phyloP scores from a whole-genome alignment of 169 alveolate genomes.

The Plasmodium gaboni region DNA sequence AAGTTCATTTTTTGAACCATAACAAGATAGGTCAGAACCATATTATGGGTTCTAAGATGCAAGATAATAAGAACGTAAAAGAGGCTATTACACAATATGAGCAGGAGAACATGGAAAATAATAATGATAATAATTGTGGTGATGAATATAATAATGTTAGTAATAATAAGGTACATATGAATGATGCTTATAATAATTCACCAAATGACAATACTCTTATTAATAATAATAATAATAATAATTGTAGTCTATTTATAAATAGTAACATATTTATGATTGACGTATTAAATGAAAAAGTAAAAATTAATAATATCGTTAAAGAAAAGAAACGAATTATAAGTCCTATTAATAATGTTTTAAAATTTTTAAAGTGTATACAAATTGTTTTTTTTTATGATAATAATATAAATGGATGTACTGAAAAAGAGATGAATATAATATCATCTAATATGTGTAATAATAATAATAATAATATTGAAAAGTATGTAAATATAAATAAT shows the following conservation, averaged over 20 bases:
- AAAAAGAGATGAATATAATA: conserved; percentile 5
- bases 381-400: conserved; percentile 29
- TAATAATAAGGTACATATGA: conserved; percentile 36
- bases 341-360: conserved; percentile 42
- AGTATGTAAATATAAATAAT: neutral
- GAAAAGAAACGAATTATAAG: conserved; percentile 22
- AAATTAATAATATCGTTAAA: conserved; percentile 17
- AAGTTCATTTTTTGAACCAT: conserved; percentile 22
- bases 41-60: neutral
- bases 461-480: neutral
- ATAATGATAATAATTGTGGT: neutral
- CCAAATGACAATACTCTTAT: conserved; percentile 1
- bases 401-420: neutral
- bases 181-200: conserved; percentile 19
- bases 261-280: conserved; percentile 61
- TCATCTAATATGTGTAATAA: neutral
- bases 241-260: conserved; percentile 10
- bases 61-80: neutral
- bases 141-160: conserved; percentile 1
- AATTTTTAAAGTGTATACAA: conserved; percentile 58
- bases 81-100: neutral
- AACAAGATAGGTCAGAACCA: neutral
- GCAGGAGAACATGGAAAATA: neutral
- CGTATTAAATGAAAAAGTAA: conserved; percentile 31
- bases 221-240: neutral